phyloP scores from a whole-genome alignment of 2,329 filamentous ascomycete genomes.

The Lecanosticta acicola region DNA sequence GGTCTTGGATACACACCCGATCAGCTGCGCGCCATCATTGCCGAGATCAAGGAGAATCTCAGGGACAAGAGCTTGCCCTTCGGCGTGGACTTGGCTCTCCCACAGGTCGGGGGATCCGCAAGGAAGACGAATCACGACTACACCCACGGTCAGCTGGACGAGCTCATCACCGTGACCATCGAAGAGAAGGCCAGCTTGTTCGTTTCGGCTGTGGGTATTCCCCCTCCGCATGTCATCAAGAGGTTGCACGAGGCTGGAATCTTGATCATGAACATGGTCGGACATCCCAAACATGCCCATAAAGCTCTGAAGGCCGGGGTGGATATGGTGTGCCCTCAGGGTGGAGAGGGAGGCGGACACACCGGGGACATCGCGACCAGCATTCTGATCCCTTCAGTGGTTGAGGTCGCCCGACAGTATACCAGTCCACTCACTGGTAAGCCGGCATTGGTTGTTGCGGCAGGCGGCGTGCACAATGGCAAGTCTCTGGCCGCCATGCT shows the following conservation, averaged over 20 bases:
- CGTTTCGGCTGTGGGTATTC: constrained; percentile 82
- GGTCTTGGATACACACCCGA: constrained; percentile 64
- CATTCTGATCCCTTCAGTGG: constrained; percentile 81
- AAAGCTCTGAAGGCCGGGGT: constrained; percentile 84
- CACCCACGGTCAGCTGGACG: constrained; percentile 79
- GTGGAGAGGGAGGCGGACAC: constrained; percentile 88
- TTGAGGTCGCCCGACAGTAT: constrained; percentile 73
- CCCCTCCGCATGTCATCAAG: constrained; percentile 66
- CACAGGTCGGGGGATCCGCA: constrained; percentile 77
- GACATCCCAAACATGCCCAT: constrained; percentile 81
- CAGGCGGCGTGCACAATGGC: constrained; percentile 81
- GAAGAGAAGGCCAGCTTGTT: constrained; percentile 79
- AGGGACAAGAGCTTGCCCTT: constrained; percentile 66
- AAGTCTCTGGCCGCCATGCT: constrained; percentile 72
- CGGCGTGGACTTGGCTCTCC: constrained; percentile 84
- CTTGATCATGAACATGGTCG: constrained; percentile 95
- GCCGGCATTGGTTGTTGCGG: constrained; percentile 75
- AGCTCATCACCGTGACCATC: constrained; percentile 81
- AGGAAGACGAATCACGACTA: constrained; percentile 95
- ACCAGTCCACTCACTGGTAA: constrained; percentile 64
- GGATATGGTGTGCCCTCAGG: constrained; percentile 87
- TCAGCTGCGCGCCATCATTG: constrained; percentile 73
- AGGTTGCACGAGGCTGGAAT: constrained; percentile 73
- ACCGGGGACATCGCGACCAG: constrained; percentile 81
- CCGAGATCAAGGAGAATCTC: constrained; percentile 76